These are phyloP conservation scores for Candida insectalens DNA, from an alignment of 805 yeast genomes.

Conservation along the genomic window DNA sequence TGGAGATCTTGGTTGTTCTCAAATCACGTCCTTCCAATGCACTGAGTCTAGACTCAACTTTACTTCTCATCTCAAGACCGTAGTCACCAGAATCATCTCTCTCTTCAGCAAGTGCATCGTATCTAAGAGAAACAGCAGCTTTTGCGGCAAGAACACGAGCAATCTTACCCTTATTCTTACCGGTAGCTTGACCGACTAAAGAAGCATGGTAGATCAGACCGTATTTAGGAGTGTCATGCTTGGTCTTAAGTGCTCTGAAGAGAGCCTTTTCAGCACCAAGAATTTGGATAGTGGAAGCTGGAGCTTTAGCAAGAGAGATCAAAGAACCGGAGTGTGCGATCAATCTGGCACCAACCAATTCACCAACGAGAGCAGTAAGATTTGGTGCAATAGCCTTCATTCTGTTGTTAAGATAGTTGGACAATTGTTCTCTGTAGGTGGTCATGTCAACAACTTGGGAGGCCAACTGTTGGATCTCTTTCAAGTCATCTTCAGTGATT, in stretches of 20 bases:
- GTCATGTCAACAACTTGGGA: conserved; percentile 95
- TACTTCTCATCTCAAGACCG: conserved; percentile 84
- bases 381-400: conserved; percentile 99
- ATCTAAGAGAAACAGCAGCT: conserved; percentile 94
- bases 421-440: conserved; percentile 91
- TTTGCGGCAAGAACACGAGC: conserved; percentile 98
- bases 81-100: conserved; percentile 92
- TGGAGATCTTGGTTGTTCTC: conserved; percentile 77
- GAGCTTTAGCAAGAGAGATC: conserved; percentile 92
- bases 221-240: conserved; percentile 97
- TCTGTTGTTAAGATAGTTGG: conserved; percentile 83
- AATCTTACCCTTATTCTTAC: conserved; percentile 97
- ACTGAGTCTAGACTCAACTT: conserved; percentile 90
- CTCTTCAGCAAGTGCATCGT: conserved; percentile 94
- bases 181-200: conserved; percentile 94
- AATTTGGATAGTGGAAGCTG: conserved; percentile 97
- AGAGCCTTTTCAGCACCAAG: conserved; percentile 99
- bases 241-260: conserved; percentile 96
- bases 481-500: conserved; percentile 83
- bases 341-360: conserved; percentile 95
- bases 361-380: conserved; percentile 91
- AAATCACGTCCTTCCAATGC: conserved; percentile 94
- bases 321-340: conserved; percentile 96
- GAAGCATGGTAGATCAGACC: conserved; percentile 97
- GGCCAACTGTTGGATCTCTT: conserved; percentile 83